Base-by-base conservation (phyloP, 805 yeast species). In the Starmerella vaccinii region DNA sequence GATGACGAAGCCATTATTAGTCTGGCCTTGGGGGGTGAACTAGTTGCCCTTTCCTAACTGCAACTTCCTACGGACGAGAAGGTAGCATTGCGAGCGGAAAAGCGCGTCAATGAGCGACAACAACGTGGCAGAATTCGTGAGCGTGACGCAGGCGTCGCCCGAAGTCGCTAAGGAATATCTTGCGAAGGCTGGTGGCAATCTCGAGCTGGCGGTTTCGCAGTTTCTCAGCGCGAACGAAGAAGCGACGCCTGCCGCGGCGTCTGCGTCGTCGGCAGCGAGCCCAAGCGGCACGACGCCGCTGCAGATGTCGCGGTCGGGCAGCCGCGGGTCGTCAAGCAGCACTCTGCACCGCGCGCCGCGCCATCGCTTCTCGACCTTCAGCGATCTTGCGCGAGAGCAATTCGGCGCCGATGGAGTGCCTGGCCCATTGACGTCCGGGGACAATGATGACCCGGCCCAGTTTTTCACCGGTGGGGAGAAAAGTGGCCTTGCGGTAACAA, bases 401-500 rank as follows among this genome's bases (percentile, higher is more conserved):
- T 39, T 39, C n/a, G 46, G n/a, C 19, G 35, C 35, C 35, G 49
- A 35, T 19, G 18, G 33, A 9, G 46, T 15, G 24, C 34, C 32
- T 7, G 27, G 22, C 29, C 32, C 33, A 18, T 35, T 29, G n/a
- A 19, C 35, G 9, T 27, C 46, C 12, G 46, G 35, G 5, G 18
- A 12, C n/a, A 56, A 64, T 32, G 67, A 64, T 30, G 67, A 64
- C 32, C 70, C 68, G 21, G 71, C 73, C 54, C 59, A 74, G 64
- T 60, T 68, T 60, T 65, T 77, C 64, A 74, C 80, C 3, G 81
- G 81, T 13, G 81, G 81, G 49, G 89, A 83, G 61, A 82, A 82
- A 64, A 78, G 85, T 4, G 89, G 77, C 3, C 69, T 83, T 58
- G 84, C 83, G 51, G 92, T 83, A 15, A 87, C 83, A 61, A 81